Conservation (phyloP, 176 grass and related monocot species). For the Zoysia pacifica region DNA sequence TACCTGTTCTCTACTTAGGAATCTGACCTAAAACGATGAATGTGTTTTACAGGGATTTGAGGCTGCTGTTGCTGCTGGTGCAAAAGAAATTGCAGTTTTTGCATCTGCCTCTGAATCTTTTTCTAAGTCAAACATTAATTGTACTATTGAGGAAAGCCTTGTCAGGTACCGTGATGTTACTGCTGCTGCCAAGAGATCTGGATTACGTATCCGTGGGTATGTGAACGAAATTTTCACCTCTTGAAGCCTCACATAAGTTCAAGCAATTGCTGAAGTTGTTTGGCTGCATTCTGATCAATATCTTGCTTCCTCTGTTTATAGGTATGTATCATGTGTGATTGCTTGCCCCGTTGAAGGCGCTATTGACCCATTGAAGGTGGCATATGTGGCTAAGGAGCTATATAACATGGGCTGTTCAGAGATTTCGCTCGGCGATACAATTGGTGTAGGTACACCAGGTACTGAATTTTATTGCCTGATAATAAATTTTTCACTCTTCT, state of each 20-base stretch:
- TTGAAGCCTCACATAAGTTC: background rate
- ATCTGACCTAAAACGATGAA: slow-evolving; percentile 3
- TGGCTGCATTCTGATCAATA: background rate
- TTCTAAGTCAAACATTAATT: slow-evolving; percentile 86
- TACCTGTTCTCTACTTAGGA: background rate
- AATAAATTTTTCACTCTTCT: background rate
- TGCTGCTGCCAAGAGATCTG: slow-evolving; percentile 59
- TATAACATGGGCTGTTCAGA: slow-evolving; percentile 90
- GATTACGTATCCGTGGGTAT: slow-evolving; percentile 77
- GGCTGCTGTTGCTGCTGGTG: slow-evolving; percentile 75
- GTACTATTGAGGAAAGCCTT: slow-evolving; percentile 81
- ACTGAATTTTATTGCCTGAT: background rate
- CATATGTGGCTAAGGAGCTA: slow-evolving; percentile 81
- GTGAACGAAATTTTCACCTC: background rate
- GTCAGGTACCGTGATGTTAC: slow-evolving; percentile 61
- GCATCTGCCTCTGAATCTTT: slow-evolving; percentile 91
- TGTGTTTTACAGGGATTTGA: slow-evolving; percentile 70
- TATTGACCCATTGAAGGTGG: slow-evolving; percentile 70
- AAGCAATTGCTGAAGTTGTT: background rate
- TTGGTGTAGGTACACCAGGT: slow-evolving; percentile 96
- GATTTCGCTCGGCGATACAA: slow-evolving; percentile 95
- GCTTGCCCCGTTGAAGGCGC: slow-evolving; percentile 71
- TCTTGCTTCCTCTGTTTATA: background rate
- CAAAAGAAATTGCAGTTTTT: slow-evolving; percentile 86
- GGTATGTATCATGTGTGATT: slow-evolving; percentile 84